These are phyloP conservation scores for Verbena officinalis DNA, from an alignment of 257 asterid species.

Conservation along the genomic window DNA sequence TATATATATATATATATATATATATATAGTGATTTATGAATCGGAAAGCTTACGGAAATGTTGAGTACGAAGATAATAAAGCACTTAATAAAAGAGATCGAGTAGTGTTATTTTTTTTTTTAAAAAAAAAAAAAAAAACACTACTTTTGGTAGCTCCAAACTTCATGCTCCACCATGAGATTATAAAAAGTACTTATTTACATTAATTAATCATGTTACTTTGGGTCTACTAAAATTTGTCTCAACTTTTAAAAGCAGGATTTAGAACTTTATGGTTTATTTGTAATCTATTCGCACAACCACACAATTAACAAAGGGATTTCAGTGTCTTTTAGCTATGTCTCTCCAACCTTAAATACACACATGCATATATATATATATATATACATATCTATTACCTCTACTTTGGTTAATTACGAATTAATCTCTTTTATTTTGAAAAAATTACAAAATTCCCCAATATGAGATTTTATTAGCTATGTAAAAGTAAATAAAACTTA, in stretches of 20 bases:
- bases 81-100: neutral
- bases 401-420: too few relatives aligned
- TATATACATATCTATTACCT: too few relatives aligned
- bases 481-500: too few relatives aligned
- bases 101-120: neutral
- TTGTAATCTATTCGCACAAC: slow-evolving; percentile 29
- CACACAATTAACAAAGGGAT: slow-evolving; percentile 29
- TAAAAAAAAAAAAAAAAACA: too few relatives aligned
- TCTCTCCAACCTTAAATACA: slow-evolving; percentile 36
- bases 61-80: slow-evolving; percentile 23
- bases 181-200: slow-evolving; percentile 5
- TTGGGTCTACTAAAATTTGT: slow-evolving; percentile 41
- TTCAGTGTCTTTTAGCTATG: slow-evolving; percentile 30
- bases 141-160: slow-evolving; percentile 33
- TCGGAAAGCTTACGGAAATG: slow-evolving; percentile 32
- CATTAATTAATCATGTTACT: slow-evolving; percentile 39
- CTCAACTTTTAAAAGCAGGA: slow-evolving; percentile 47
- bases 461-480: too few relatives aligned
- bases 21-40: slow-evolving; percentile 28
- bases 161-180: slow-evolving; percentile 33
- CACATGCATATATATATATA: too few relatives aligned
- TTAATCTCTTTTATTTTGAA: too few relatives aligned
- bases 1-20: too few relatives aligned
- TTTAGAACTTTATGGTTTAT: slow-evolving; percentile 38
- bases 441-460: too few relatives aligned